Base-by-base conservation (phyloP, 1,284 basidiomycete genomes). In the Ceratorhiza oryzae-sativae region DNA sequence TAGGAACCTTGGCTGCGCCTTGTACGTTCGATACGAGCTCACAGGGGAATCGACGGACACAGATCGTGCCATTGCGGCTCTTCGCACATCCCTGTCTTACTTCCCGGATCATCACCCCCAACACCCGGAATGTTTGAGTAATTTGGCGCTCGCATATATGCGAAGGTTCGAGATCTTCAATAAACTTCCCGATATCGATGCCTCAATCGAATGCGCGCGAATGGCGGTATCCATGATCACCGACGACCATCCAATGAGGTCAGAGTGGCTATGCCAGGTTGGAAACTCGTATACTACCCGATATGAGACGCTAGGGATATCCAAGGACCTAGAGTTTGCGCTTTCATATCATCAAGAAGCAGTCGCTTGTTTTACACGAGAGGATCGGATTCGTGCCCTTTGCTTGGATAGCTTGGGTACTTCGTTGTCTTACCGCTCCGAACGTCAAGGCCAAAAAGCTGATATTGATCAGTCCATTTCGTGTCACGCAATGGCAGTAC, bases 141-240 rank as follows among this genome's bases (percentile, higher is more conserved):
- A 58, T 23, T 32, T 58, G 9, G 32, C 20, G 12, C 55, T 34
- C n/a, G 20, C 30, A n/a, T 41, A 58, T 10, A 36, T 18, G 32
- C 55, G 55, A 12, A 25, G 55, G 20, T 58, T 34, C 36, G 55
- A 58, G n/a, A 8, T 10, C 30, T 23, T 55, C 10, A 20, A 41
- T 12, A 6, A 15, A 20, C 30, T 58, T 36, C 39, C 36, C n/a
- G 55, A 58, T n/a, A n/a, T 58, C 12, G 30, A 58, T 10, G 55
- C 32, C n/a, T 34, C 55, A 20, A 58, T 58, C 20, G 30, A 34
- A 12, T 58, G 30, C 2, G 32, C 8, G 6, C 5, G 13, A 10
- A 8, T 12, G n/a, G 59, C 59, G 15, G 18, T 61, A 25, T 61
- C 42, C 23, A 36, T 61, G 20, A 61, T 30, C 46, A 39, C 59